Evolutionary conservation across 108 stramenopile genomes (phyloP).

Genomic region (Pseudonitzschia multistriata): DNA sequence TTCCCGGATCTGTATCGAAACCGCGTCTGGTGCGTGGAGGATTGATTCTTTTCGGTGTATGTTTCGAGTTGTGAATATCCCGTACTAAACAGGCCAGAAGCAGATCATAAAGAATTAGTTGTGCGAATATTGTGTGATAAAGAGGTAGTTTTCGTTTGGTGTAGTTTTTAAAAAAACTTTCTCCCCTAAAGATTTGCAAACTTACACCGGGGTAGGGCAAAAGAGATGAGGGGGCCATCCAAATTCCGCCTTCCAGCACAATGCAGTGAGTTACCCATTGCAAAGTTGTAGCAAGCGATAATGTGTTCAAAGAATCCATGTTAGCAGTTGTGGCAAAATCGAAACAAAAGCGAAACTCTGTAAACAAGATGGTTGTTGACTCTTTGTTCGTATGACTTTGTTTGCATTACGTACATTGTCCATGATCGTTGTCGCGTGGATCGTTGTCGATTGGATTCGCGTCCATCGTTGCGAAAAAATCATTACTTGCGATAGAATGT

Average conservation of each 20-base stretch:
- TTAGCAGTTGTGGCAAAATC: neutral
- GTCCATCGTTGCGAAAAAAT: too few species aligned
- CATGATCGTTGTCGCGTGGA: neutral
- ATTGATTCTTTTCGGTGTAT: neutral
- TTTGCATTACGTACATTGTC: neutral
- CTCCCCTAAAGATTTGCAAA: neutral
- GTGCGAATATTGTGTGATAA: too few species aligned
- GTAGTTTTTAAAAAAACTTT: too few species aligned
- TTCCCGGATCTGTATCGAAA: constrained; percentile 4
- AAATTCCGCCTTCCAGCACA: constrained; percentile 7
- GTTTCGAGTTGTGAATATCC: constrained; percentile 7
- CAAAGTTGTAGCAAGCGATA: too few species aligned
- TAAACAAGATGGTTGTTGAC: neutral
- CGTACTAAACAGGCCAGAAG: neutral
- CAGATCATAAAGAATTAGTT: neutral
- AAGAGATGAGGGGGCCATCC: constrained; percentile 9
- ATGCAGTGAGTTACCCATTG: too few species aligned
- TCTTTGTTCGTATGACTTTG: too few species aligned
- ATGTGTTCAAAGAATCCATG: neutral
- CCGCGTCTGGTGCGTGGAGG: constrained; percentile 10
- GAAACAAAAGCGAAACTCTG: neutral
- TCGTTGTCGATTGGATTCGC: too few species aligned
- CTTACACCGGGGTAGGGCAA: constrained; percentile 7
- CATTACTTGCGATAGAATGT: too few species aligned
- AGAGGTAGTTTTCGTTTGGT: too few species aligned